Base-by-base conservation (phyloP, 495 filamentous ascomycete genomes). In the Penicillium crystallinum region DNA sequence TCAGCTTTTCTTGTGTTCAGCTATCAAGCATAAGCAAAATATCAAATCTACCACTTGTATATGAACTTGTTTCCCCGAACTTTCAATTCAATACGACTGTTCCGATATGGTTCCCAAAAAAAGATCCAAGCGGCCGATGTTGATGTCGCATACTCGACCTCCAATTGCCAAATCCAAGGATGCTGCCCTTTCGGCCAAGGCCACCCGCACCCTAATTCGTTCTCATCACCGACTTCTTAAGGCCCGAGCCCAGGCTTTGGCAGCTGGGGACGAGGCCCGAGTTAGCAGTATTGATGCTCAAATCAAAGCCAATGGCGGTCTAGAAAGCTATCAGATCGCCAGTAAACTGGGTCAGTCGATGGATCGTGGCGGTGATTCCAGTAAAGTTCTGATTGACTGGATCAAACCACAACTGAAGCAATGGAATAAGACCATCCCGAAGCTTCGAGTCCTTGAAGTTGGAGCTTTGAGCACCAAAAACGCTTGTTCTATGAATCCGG, bases 341-440 rank as follows among this genome's bases (percentile, higher is more conserved):
- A 97, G 93, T 71, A 85, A 90, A 37, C 77, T 86, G 44, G 93
- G 93, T 2, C 93, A 99, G 65, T 84, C 86, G 12, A 75, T 78
- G 43, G 82, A 88, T 30, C 84, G 93, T 46, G 93, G 93, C 12
- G 93, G 93, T 19, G 93, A 99, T 73, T 92, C 89, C 19, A 95
- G 90, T 39, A 86, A 80, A 61, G 73, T 92, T 3, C 75, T 99
- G 18, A 80, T 97, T 70, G 79, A 91, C 63, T 99, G 93, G 93
- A 77, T 97, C 29, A 66, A 77, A 40, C 71, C 82, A 3, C 52
- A 68, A 27, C 57, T 75, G 44, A 62, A 39, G 27, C 47, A 55
- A 36, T 57, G 59, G 52, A 57, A 63, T 52, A 52, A 61, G 6
- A 49, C 54, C 6, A 21, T 63, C 4, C 53, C 55, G 14, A 72